These are phyloP conservation scores for Monosporozyma yasuniensis DNA, from an alignment of 805 yeast genomes.

Conservation along the genomic window DNA sequence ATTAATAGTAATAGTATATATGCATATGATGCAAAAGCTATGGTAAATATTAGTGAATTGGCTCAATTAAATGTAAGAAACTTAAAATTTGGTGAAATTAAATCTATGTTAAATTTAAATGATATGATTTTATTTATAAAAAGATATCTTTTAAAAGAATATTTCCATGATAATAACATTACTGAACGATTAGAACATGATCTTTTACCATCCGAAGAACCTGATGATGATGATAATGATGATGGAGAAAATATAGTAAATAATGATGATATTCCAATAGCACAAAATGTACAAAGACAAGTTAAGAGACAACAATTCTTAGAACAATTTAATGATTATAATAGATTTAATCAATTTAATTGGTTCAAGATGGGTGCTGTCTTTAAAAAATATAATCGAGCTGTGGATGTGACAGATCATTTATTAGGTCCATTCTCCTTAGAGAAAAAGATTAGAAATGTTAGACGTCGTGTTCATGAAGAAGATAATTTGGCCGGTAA, in stretches of 20 bases:
- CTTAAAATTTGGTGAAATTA: slow-evolving; percentile 48
- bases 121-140: slow-evolving; percentile 38
- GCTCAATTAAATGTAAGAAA: slow-evolving; percentile 58
- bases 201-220: slow-evolving; percentile 4
- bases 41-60: slow-evolving; percentile 49
- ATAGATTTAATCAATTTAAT: slow-evolving; percentile 39
- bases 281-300: slow-evolving; percentile 10
- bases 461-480: slow-evolving; percentile 6
- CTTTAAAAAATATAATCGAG: slow-evolving; percentile 36
- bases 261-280: slow-evolving; percentile 11
- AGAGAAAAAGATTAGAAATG: slow-evolving; percentile 38
- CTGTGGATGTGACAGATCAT: slow-evolving; percentile 47
- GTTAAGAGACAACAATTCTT: slow-evolving; percentile 12
- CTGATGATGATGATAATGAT: slow-evolving; percentile 17
- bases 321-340: slow-evolving; percentile 20
- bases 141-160: slow-evolving; percentile 32
- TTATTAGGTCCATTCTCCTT: slow-evolving; percentile 63
- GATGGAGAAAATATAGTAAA: slow-evolving; percentile 14
- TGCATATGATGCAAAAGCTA: slow-evolving; percentile 59
- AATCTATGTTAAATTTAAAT: slow-evolving; percentile 39
- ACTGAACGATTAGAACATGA: slow-evolving; percentile 6
- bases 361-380: slow-evolving; percentile 55
- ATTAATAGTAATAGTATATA: slow-evolving; percentile 34
- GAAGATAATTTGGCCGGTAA: slow-evolving; percentile 13
- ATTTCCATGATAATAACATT: slow-evolving; percentile 17